Conservation (phyloP, 495 filamentous ascomycete species). For the Penicillium desertorum region DNA sequence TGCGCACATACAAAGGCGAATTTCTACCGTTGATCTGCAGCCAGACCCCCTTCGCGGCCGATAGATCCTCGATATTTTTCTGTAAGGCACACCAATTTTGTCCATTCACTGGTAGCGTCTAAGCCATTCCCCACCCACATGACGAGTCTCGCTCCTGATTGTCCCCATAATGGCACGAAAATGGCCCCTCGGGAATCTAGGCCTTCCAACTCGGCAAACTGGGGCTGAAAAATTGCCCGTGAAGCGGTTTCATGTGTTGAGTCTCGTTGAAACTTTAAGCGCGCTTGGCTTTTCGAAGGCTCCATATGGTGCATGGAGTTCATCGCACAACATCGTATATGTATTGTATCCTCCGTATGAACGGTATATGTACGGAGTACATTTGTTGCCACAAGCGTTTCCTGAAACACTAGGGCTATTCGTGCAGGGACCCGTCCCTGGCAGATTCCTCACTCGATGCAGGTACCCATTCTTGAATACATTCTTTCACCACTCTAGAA, state of each 20-base stretch:
- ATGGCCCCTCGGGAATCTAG: constrained; percentile 3
- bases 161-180: constrained; percentile 1
- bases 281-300: background rate
- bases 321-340: background rate
- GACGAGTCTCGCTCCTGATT: constrained; percentile 6
- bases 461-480: background rate
- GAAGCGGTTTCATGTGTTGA: constrained; percentile 2
- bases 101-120: background rate
- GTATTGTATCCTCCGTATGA: background rate
- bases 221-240: too few species aligned
- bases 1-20: constrained; percentile 7
- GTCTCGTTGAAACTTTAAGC: constrained; percentile 3
- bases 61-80: constrained; percentile 9
- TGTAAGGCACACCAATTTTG: constrained; percentile 2
- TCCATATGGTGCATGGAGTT: background rate
- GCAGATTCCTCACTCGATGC: background rate
- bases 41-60: constrained; percentile 9
- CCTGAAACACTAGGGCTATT: constrained; percentile 5
- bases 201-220: background rate
- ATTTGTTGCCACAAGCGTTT: background rate
- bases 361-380: background rate
- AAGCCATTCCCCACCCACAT: constrained; percentile 9
- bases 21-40: background rate
- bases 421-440: constrained; percentile 8
- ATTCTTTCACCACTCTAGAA: background rate